Base-by-base conservation (phyloP, 495 filamentous ascomycete genomes). In the Hypoxylon intermedium region DNA sequence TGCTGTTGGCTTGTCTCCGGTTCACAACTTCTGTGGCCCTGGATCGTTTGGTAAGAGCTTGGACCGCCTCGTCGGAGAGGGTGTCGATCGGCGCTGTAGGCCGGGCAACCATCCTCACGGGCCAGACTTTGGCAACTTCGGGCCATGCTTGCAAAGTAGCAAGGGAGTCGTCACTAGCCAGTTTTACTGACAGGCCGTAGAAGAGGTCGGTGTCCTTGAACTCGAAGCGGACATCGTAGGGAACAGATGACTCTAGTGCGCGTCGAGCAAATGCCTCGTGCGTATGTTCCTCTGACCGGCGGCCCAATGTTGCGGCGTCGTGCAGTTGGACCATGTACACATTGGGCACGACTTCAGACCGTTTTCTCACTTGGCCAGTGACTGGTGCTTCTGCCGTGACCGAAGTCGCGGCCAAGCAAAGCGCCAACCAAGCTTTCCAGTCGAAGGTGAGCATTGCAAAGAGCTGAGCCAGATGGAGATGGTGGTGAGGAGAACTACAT, bases 181-280 rank as follows among this genome's bases (percentile, higher is more conserved):
- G 12, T 13, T 48, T 33, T 2, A 48, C 31, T 9, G 45, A 48
- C 4, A 48, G 45, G 45, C 45, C 45, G 24, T 48, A 48, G 45
- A 48, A 48, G 45, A 48, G 31, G 24, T 48, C 45, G 24, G 45
- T 24, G 19, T 48, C 24, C 16, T 48, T 48, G 45, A 48, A 48
- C 24, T 48, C 45, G 7, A 21, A 33, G 4, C 45, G 45, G 45
- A 48, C 45, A n/a, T 37, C 34, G 12, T 37, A 37, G n/a, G 6
- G 34, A 37, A 37, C 34, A 15, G 34, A 37, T 13, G 11, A 2
- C 34, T 37, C 34, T 4, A 37, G 34, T 37, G 34, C 34, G 11
- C 34, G 34, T 13, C 34, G 34, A 37, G 34, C 34, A 37, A 37
- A 37, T 37, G 34, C 34, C 34, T 37, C 34, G 34, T 37, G 34